These are phyloP conservation scores for Brassica cretica DNA, from an alignment of 345 rosid genomes.

Conservation along the genomic window DNA sequence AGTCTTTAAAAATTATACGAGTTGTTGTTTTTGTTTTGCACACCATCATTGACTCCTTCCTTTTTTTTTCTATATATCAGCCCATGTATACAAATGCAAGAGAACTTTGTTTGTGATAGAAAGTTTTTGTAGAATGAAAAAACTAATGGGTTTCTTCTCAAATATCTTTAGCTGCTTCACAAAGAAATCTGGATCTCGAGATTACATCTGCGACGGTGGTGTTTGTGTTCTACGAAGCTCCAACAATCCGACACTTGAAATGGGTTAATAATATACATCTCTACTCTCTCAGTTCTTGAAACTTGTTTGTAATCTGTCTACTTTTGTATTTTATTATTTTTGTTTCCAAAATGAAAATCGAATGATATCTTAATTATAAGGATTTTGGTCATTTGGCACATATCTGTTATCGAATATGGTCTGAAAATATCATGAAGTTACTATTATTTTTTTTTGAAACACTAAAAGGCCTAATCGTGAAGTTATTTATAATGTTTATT, in stretches of 20 bases:
- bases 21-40: background rate
- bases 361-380: background rate
- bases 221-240: constrained; percentile 37
- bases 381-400: background rate
- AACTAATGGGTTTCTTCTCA: constrained; percentile 32
- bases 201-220: constrained; percentile 34
- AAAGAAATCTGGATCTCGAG: constrained; percentile 28
- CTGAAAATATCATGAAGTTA: background rate
- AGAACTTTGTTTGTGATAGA: constrained; percentile 15
- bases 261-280: constrained; percentile 26
- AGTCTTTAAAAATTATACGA: background rate
- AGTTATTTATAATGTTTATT: too few relatives aligned
- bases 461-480: background rate
- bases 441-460: too few relatives aligned
- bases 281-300: constrained; percentile 16
- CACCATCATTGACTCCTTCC: constrained; percentile 29
- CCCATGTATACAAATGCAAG: constrained; percentile 4
- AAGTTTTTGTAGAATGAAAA: background rate
- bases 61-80: constrained; percentile 11
- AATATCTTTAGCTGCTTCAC: constrained; percentile 30
- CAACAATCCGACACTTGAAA: constrained; percentile 8
- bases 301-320: background rate
- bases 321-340: background rate
- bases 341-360: background rate
- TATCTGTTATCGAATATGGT: background rate